Evolutionary conservation across 208 protist species (phyloP).

Genomic region (Tritrichomonas foetus): DNA sequence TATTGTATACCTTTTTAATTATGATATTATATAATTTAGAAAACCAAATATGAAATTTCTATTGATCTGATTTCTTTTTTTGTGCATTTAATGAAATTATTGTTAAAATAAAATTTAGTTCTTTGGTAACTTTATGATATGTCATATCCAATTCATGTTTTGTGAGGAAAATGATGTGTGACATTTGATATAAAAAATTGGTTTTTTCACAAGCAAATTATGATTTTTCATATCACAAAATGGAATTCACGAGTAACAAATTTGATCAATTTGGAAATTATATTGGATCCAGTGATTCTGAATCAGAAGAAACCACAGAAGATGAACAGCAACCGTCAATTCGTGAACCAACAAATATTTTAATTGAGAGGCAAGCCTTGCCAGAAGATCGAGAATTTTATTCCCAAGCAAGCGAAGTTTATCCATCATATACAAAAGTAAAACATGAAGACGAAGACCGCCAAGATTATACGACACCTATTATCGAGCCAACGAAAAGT

Average conservation of each 20-base stretch:
- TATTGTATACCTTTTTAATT: too few relatives aligned
- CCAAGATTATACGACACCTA: slow-evolving; percentile 24
- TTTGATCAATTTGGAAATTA: slow-evolving; percentile 51
- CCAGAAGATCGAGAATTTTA: slow-evolving; percentile 40
- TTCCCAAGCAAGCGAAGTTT: neutral
- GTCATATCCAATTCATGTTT: too few relatives aligned
- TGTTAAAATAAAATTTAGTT: too few relatives aligned
- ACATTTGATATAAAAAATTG: too few relatives aligned
- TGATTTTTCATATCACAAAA: too few relatives aligned
- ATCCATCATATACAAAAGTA: neutral
- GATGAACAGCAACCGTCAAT: neutral
- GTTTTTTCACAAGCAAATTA: too few relatives aligned
- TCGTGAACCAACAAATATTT: neutral
- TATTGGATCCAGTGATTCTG: neutral
- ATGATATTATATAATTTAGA: too few relatives aligned
- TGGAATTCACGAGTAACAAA: neutral
- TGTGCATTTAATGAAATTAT: too few relatives aligned
- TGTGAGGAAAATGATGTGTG: too few relatives aligned
- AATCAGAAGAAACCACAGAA: neutral
- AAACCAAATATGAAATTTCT: too few relatives aligned
- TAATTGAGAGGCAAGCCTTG: neutral
- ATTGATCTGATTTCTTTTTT: too few relatives aligned
- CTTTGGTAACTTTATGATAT: too few relatives aligned
- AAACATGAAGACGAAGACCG: slow-evolving; percentile 51
- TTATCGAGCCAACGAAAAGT: neutral